Conservation (phyloP, 192 early-diverging fungal genomes). For the Backusella macrospora region DNA sequence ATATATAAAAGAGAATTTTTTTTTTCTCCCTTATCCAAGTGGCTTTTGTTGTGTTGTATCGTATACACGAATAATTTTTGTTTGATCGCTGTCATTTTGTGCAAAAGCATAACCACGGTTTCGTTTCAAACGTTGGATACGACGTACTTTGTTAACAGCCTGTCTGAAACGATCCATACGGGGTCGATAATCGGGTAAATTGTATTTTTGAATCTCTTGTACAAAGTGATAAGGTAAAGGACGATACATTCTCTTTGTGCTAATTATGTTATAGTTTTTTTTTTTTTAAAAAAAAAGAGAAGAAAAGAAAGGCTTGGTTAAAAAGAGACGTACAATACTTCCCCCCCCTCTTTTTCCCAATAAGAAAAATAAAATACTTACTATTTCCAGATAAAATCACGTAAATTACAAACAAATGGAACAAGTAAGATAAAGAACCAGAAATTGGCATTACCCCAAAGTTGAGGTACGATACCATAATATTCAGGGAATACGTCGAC, state of each 20-base stretch:
- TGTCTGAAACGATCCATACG: no score
- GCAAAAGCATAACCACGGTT: conserved; percentile 97
- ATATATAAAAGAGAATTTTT: conserved; percentile 6
- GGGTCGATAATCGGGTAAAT: conserved; percentile 97
- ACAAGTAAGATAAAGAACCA: conserved; percentile 87
- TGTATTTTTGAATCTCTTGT: conserved; percentile 99
- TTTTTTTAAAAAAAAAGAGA: neutral
- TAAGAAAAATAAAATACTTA: no score
- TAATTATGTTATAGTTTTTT: conserved; percentile 41
- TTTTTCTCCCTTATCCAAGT: conserved; percentile 22
- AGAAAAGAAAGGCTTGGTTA: no score
- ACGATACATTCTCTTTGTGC: conserved; percentile 73
- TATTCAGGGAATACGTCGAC: conserved; percentile 72
- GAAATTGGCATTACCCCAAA: conserved; percentile 74
- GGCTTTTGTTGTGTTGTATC: conserved; percentile 63
- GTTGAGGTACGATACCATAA: conserved; percentile 64
- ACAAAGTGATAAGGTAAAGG: conserved; percentile 92
- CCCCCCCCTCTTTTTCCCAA: neutral
- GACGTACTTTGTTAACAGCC: conserved; percentile 94
- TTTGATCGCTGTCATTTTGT: conserved; percentile 94
- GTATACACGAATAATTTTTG: conserved; percentile 59
- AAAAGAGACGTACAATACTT: no score
- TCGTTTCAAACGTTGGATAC: conserved; percentile 88
- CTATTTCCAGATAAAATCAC: conserved; percentile 97
- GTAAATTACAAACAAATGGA: conserved; percentile 78